These are phyloP conservation scores for Striga asiatica DNA, from an alignment of 257 asterid species.

Conservation along the genomic window DNA sequence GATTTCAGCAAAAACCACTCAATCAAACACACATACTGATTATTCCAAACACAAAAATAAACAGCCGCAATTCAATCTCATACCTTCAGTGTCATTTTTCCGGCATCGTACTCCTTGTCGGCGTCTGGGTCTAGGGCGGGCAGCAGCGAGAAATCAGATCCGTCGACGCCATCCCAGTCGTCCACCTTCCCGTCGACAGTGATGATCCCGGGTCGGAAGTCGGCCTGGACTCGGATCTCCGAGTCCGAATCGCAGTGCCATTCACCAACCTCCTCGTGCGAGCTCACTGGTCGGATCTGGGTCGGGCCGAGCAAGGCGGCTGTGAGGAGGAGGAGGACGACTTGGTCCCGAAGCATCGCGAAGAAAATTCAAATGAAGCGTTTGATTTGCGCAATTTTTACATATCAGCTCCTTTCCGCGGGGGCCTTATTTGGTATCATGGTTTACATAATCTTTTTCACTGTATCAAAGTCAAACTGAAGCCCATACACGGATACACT, in stretches of 20 bases:
- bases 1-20: slow-evolving; percentile 8
- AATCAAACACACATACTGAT: background rate
- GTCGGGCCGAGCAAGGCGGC: slow-evolving; percentile 15
- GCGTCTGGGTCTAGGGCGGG: slow-evolving; percentile 59
- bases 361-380: slow-evolving; percentile 13
- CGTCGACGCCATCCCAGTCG: slow-evolving; percentile 40
- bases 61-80: background rate
- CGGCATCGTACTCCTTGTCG: slow-evolving; percentile 40
- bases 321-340: slow-evolving; percentile 17
- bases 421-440: slow-evolving; percentile 1
- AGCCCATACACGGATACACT: too few relatives aligned
- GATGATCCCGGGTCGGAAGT: slow-evolving; percentile 45
- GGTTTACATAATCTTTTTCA: too few relatives aligned
- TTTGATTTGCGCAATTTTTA: background rate
- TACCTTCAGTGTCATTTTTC: slow-evolving; percentile 54
- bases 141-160: slow-evolving; percentile 35
- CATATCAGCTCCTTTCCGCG: background rate
- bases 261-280: slow-evolving; percentile 46
- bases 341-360: slow-evolving; percentile 31
- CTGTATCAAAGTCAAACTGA: too few relatives aligned
- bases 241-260: slow-evolving; percentile 49
- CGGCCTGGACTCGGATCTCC: slow-evolving; percentile 31
- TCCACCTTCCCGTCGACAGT: slow-evolving; percentile 48
- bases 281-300: slow-evolving; percentile 20
- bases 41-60: background rate